Conservation (phyloP, 2,329 filamentous ascomycete species). For the Microsporum audouinii region DNA sequence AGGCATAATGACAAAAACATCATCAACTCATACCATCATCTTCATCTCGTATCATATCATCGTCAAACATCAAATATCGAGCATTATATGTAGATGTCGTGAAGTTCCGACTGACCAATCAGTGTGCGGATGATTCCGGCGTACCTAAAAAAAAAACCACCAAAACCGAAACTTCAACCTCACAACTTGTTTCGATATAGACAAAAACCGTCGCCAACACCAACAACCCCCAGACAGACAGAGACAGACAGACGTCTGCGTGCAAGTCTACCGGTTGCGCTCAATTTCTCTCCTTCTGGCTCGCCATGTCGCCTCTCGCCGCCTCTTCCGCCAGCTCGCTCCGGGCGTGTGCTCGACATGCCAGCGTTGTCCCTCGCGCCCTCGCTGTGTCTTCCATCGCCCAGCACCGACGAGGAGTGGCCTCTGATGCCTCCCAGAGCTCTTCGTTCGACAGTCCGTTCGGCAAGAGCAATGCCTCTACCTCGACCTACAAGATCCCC, state of each 20-base stretch:
- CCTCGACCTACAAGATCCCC: constrained; percentile 60
- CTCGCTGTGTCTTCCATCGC: constrained; percentile 27
- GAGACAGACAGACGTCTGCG: constrained; percentile 1
- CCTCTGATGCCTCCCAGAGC: constrained; percentile 22
- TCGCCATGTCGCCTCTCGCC: constrained; percentile 56
- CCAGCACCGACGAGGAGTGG: constrained; percentile 32
- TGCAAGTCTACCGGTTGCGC: constrained; percentile 16
- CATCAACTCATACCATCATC: not conserved
- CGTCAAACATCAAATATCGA: not conserved
- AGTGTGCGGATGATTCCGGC: constrained; percentile 31
- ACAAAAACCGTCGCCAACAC: constrained; percentile 7
- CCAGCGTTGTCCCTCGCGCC: constrained; percentile 31
- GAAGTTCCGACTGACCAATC: constrained; percentile 24
- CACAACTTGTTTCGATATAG: constrained; percentile 15
- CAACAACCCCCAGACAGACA: constrained; percentile 1
- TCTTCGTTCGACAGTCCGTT: constrained; percentile 46
- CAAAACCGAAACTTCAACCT: constrained; percentile 17
- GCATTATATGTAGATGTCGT: not conserved
- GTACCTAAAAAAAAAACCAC: constrained; percentile 25
- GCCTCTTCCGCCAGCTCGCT: constrained; percentile 54
- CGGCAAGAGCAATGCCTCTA: constrained; percentile 36
- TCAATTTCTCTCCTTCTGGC: constrained; percentile 21
- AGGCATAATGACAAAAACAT: not conserved
- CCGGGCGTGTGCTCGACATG: constrained; percentile 43
- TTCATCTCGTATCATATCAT: not conserved